Conservation (phyloP, 305 asterid genomes). For the Withania somnifera region DNA sequence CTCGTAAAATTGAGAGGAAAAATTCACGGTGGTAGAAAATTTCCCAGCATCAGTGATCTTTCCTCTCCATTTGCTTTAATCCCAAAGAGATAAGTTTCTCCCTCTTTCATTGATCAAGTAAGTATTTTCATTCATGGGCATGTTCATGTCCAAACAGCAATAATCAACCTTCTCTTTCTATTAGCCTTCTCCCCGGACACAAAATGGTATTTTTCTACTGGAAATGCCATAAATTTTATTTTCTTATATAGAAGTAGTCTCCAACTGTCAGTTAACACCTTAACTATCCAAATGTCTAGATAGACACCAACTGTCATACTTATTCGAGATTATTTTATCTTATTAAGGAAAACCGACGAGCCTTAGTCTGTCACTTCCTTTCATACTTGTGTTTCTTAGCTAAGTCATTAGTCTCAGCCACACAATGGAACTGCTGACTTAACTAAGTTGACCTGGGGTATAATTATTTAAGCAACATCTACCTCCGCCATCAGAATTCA, state of each 20-base stretch:
- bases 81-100: neutral
- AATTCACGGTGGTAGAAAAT: neutral
- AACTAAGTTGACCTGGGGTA: neutral
- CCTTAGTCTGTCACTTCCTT: neutral
- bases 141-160: neutral
- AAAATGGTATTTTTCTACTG: neutral
- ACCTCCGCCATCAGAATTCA: too few species aligned
- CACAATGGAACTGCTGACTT: neutral
- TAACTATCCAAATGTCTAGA: neutral
- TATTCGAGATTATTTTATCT: neutral
- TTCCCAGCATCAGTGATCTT: neutral
- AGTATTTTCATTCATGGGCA: neutral
- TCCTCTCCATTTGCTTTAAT: neutral
- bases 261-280: neutral
- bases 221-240: neutral
- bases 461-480: constrained; percentile 48
- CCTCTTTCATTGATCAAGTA: neutral
- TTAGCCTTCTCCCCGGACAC: neutral
- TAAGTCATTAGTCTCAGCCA: neutral
- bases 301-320: too few species aligned
- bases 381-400: neutral
- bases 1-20: neutral
- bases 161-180: neutral
- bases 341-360: neutral
- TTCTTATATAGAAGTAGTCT: neutral